A percentile compares a stretch with the other conserved stretches of the same genome.
Conservation (phyloP, 345 rosid genomes). For the Trapa incisa region DNA sequence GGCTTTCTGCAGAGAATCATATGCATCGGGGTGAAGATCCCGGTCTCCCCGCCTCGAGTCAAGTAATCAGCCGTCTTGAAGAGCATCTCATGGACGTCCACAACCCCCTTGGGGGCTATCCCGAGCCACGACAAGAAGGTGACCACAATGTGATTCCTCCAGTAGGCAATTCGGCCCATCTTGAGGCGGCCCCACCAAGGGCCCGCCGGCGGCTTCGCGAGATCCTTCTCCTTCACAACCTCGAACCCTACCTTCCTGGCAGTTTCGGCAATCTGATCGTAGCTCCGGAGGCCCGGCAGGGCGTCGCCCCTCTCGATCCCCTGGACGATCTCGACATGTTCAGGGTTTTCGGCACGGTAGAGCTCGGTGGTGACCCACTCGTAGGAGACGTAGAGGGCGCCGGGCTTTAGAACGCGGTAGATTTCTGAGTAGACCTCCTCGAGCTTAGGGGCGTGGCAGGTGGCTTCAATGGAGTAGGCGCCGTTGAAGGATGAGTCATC, state of each 20-base stretch:
- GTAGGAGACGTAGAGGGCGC: slow-evolving; percentile 61
- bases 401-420: slow-evolving; percentile 72
- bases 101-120: slow-evolving; percentile 90
- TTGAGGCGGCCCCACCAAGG: slow-evolving; percentile 90
- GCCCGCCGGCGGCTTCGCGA: slow-evolving; percentile 65
- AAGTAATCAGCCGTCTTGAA: slow-evolving; percentile 72
- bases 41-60: slow-evolving; percentile 74
- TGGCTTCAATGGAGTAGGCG: slow-evolving; percentile 91
- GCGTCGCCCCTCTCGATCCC: slow-evolving; percentile 93
- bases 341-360: slow-evolving; percentile 28
- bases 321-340: slow-evolving; percentile 67
- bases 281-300: slow-evolving; percentile 65
- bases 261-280: slow-evolving; percentile 42
- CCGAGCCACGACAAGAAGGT: slow-evolving; percentile 55
- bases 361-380: slow-evolving; percentile 93
- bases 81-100: slow-evolving; percentile 90
- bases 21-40: slow-evolving; percentile 87
- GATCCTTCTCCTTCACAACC: slow-evolving; percentile 68
- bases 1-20: slow-evolving; percentile 92
- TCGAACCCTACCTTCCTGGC: slow-evolving; percentile 77
- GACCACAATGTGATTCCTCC: slow-evolving; percentile 85
- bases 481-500: slow-evolving; percentile 70
- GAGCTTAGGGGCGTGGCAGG: slow-evolving; percentile 89
- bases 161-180: slow-evolving; percentile 82
- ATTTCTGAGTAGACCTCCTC: slow-evolving; percentile 81